Evolutionary conservation across 2,329 filamentous ascomycete species (phyloP).

Genomic region (Fusarium sp.): DNA sequence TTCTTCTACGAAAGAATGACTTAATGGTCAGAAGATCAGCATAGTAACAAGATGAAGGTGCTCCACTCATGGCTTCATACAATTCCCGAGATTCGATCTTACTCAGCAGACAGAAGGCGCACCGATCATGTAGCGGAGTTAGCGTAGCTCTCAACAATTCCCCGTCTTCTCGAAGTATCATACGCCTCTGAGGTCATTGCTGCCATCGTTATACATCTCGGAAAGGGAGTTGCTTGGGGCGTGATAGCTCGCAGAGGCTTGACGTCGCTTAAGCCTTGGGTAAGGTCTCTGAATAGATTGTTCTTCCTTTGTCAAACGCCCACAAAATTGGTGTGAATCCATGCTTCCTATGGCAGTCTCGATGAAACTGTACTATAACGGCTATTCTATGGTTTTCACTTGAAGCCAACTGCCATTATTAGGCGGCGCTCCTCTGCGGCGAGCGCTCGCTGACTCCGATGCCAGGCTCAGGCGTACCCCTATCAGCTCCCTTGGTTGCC

Average conservation of each 20-base stretch:
- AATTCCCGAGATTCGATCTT: conserved; percentile 13
- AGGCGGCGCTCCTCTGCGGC: conserved; percentile 17
- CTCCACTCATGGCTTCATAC: conserved; percentile 16
- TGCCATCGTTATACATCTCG: background rate
- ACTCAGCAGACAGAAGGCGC: conserved; percentile 13
- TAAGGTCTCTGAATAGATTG: background rate
- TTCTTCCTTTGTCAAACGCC: background rate
- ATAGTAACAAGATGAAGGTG: background rate
- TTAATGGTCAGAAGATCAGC: background rate
- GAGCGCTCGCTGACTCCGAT: conserved; percentile 17
- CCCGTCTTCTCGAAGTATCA: background rate
- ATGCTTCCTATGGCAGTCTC: background rate
- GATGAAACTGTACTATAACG: background rate
- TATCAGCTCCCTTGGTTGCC: conserved; percentile 16
- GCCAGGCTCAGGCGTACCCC: conserved; percentile 11
- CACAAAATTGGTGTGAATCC: background rate
- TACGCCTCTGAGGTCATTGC: background rate
- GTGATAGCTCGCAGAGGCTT: background rate
- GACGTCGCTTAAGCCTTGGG: background rate
- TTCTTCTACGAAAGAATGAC: background rate
- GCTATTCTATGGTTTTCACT: background rate
- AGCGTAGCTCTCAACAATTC: background rate
- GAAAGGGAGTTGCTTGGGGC: background rate
- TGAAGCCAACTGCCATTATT: background rate
- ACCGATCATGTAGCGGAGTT: background rate